Conservation (phyloP, 2,329 filamentous ascomycete species). For the Endothia cerciana region DNA sequence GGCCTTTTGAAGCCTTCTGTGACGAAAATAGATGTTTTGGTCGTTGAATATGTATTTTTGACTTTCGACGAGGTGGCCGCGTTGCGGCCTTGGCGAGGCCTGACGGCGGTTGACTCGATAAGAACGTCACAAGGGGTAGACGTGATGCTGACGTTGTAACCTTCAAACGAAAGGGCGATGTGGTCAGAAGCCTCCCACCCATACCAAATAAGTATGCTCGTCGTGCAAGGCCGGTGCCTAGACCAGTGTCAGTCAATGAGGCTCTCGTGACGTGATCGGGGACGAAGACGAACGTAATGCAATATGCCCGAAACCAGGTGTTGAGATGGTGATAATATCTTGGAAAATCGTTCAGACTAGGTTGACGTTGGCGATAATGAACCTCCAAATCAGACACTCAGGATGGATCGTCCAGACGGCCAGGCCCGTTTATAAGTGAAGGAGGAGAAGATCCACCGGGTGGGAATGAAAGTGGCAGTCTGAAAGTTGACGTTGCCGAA, state of each 20-base stretch:
- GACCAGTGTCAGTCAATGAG: not conserved
- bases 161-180: not conserved
- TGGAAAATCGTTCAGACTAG: not conserved
- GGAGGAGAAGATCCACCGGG: not conserved
- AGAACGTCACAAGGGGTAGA: not conserved
- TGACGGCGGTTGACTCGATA: not conserved
- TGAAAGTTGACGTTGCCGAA: not conserved
- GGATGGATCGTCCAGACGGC: not conserved
- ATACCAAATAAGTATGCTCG: not conserved
- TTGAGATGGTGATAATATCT: not conserved
- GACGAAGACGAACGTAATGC: not conserved
- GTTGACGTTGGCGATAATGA: not conserved
- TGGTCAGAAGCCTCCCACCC: not conserved
- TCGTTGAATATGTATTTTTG: not conserved
- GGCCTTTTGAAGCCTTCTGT: not conserved
- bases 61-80: not conserved
- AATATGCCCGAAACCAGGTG: not conserved
- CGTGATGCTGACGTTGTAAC: not conserved
- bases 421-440: slow-evolving; percentile 1
- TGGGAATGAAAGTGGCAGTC: not conserved
- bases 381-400: not conserved
- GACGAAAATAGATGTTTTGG: no score
- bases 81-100: not conserved
- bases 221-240: not conserved
- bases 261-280: not conserved